phyloP scores from a whole-genome alignment of 768 basidiomycete genomes.

The Sistotremastrum niveocremeum region DNA sequence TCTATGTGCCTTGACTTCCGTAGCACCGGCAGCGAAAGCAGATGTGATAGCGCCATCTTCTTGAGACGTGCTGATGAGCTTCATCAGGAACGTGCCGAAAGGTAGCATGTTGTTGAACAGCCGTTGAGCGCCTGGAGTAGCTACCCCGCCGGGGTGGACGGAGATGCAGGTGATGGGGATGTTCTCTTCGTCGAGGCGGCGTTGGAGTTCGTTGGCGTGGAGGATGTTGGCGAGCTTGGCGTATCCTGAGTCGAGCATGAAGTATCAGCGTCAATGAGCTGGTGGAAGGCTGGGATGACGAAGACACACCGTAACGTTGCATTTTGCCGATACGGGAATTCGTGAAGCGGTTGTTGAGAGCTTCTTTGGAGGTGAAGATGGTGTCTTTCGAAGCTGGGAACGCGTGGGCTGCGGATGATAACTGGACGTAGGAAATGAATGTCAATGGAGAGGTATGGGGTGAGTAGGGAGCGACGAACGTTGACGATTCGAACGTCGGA shows the following conservation, averaged over 20 bases:
- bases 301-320: background rate
- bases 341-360: slow-evolving; percentile 20
- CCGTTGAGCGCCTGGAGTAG: slow-evolving; percentile 9
- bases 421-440: slow-evolving; percentile 7
- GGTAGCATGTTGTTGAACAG: too few species aligned
- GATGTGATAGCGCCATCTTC: too few species aligned
- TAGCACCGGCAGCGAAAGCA: too few species aligned
- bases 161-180: slow-evolving; percentile 20
- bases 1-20: too few species aligned
- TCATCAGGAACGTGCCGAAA: too few species aligned
- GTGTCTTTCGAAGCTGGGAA: slow-evolving; percentile 11
- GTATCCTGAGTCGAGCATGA: background rate
- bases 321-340: too few species aligned
- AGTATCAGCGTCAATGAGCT: too few species aligned
- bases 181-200: slow-evolving; percentile 22
- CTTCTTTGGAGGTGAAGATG: slow-evolving; percentile 16
- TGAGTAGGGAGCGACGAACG: slow-evolving; percentile 19
- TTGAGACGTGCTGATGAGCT: too few species aligned
- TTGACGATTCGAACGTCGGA: slow-evolving; percentile 51
- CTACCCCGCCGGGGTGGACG: slow-evolving; percentile 23
- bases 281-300: too few species aligned
- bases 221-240: slow-evolving; percentile 40
- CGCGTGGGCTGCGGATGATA: slow-evolving; percentile 7
- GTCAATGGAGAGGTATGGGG: background rate
- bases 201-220: slow-evolving; percentile 37